A percentile compares a stretch with the other conserved stretches of the same genome.
phyloP scores from a whole-genome alignment of 2,329 filamentous ascomycete species.

The Hypoxylon sp. region DNA sequence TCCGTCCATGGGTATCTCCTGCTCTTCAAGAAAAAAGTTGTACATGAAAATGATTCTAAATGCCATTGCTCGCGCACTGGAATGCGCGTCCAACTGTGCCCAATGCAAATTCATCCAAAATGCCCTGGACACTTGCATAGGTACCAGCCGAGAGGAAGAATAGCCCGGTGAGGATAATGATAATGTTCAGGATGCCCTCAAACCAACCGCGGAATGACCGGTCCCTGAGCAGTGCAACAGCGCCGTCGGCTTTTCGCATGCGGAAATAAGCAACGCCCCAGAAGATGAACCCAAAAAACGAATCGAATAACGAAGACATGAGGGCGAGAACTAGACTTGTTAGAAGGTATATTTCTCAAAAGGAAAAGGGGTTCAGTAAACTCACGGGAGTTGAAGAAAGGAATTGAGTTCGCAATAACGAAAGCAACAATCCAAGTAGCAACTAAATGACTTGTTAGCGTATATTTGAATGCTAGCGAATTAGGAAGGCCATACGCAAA shows the following conservation, averaged over 20 bases:
- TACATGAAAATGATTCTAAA: conserved; percentile 57
- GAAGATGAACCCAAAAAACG: conserved; percentile 96
- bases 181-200: conserved; percentile 76
- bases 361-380: conserved; percentile 49
- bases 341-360: conserved; percentile 44
- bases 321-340: conserved; percentile 69
- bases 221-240: conserved; percentile 65
- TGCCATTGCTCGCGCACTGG: conserved; percentile 77
- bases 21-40: conserved; percentile 33
- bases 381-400: conserved; percentile 86
- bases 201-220: conserved; percentile 68
- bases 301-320: conserved; percentile 92
- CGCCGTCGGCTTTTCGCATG: conserved; percentile 77
- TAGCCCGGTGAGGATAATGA: conserved; percentile 81
- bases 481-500: conserved; percentile 63
- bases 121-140: conserved; percentile 81
- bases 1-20: conserved; percentile 46
- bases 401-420: conserved; percentile 92
- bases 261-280: conserved; percentile 87
- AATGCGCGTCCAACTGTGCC: conserved; percentile 80
- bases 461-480: conserved; percentile 15
- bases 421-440: conserved; percentile 89
- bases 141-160: conserved; percentile 87
- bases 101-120: conserved; percentile 78
- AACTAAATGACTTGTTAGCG: conserved; percentile 56